phyloP scores from a whole-genome alignment of 1,284 basidiomycete species.

The Ceratobasidium sp. region DNA sequence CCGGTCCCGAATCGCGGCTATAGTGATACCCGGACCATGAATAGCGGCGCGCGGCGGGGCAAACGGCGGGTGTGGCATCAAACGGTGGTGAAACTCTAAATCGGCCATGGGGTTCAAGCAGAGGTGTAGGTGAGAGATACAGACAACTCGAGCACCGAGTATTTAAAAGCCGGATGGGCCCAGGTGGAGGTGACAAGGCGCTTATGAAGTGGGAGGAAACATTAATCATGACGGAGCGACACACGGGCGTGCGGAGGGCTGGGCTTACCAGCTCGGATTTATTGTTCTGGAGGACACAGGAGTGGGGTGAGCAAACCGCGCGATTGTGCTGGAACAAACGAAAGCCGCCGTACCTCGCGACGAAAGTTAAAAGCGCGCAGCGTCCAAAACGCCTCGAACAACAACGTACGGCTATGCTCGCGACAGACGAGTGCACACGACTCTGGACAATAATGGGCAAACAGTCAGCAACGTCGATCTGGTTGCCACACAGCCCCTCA shows the following conservation, averaged over 20 bases:
- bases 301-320: neutral
- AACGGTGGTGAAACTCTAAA: neutral
- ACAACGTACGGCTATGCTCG: neutral
- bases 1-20: neutral
- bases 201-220: neutral
- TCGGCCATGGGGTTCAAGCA: slow-evolving; percentile 9
- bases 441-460: neutral
- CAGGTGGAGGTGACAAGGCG: slow-evolving; percentile 27
- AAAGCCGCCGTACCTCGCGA: slow-evolving; percentile 3
- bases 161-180: neutral
- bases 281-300: neutral
- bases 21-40: neutral
- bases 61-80: slow-evolving; percentile 1
- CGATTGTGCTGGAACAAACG: neutral
- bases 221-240: slow-evolving; percentile 7
- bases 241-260: neutral
- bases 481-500: neutral
- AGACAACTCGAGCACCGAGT: neutral
- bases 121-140: neutral
- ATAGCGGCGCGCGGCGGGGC: neutral
- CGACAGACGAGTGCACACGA: no score
- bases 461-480: neutral
- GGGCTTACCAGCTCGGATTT: slow-evolving; percentile 5
- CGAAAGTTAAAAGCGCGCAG: neutral
- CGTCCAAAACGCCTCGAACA: neutral